phyloP scores from a whole-genome alignment of 768 basidiomycete genomes.

The Boletus tylopilopsis region DNA sequence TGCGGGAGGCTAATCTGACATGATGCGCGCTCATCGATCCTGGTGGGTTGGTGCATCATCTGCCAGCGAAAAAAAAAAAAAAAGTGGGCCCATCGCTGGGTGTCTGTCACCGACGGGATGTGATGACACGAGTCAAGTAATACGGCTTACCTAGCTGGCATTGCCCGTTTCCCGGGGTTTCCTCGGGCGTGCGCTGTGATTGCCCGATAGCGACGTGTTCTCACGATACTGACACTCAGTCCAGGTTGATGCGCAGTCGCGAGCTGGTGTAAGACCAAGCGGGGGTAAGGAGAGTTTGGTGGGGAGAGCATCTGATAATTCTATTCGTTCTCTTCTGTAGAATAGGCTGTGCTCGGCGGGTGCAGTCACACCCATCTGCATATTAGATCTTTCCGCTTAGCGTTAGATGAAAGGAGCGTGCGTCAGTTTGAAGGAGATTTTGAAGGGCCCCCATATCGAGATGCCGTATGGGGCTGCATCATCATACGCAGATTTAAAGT shows the following conservation, averaged over 20 bases:
- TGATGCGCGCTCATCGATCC: slow-evolving; percentile 14
- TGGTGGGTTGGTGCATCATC: slow-evolving; percentile 21
- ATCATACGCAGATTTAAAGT: slow-evolving; percentile 33
- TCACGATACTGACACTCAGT: slow-evolving; percentile 9
- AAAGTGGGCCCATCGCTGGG: slow-evolving; percentile 11
- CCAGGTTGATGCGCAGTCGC: neutral
- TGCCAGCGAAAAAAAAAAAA: slow-evolving; percentile 13
- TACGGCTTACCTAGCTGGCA: slow-evolving; percentile 15
- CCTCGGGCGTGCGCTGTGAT: slow-evolving; percentile 16
- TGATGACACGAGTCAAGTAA: slow-evolving; percentile 22
- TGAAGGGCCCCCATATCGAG: slow-evolving; percentile 27
- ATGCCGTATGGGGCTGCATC: slow-evolving; percentile 34
- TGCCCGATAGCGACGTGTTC: slow-evolving; percentile 8
- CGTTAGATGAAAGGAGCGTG: slow-evolving; percentile 35
- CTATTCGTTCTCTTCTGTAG: slow-evolving; percentile 8
- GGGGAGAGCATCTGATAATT: slow-evolving; percentile 8
- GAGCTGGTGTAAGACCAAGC: slow-evolving; percentile 5
- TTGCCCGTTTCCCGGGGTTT: slow-evolving; percentile 18
- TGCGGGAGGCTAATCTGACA: slow-evolving; percentile 22
- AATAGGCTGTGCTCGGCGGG: slow-evolving; percentile 22
- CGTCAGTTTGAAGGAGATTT: slow-evolving; percentile 22
- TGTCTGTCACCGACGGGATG: slow-evolving; percentile 15
- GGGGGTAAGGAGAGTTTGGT: slow-evolving; percentile 9
- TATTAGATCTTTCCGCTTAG: slow-evolving; percentile 33
- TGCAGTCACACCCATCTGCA: slow-evolving; percentile 32